Evolutionary conservation across 108 stramenopile species (phyloP).

Genomic region (Discostella pseudostelligera): DNA sequence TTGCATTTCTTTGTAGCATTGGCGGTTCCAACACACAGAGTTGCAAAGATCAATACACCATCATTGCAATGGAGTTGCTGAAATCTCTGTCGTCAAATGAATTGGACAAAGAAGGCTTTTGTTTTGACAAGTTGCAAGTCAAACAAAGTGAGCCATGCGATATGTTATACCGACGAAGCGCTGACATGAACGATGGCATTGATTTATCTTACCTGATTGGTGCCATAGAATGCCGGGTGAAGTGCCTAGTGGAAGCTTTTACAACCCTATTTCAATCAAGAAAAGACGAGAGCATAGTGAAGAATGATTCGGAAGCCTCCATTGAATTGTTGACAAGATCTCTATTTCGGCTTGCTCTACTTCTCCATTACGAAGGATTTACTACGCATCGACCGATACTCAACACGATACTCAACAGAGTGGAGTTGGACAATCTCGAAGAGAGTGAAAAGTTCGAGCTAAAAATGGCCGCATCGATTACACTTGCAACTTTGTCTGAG

Average conservation of each 20-base stretch:
- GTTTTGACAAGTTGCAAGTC: background rate
- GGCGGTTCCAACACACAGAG: background rate
- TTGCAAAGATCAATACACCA: conserved; percentile 5
- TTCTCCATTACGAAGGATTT: conserved; percentile 26
- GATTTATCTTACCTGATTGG: conserved; percentile 10
- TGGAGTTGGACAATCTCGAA: background rate
- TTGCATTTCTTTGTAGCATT: conserved; percentile 14
- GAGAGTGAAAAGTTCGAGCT: conserved; percentile 5
- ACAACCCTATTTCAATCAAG: conserved; percentile 13
- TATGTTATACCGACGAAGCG: background rate
- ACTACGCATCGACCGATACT: too few species aligned
- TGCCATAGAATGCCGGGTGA: conserved; percentile 18
- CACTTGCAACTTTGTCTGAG: conserved; percentile 67
- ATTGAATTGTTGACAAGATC: conserved; percentile 20
- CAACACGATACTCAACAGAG: too few species aligned
- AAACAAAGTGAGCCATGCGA: background rate
- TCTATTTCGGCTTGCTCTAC: conserved; percentile 33
- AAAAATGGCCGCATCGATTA: conserved; percentile 44
- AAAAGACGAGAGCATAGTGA: background rate
- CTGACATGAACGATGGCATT: background rate
- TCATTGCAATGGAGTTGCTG: conserved; percentile 37
- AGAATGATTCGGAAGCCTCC: background rate
- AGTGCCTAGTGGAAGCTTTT: conserved; percentile 8
- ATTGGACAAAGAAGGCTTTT: conserved; percentile 45
- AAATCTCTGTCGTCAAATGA: conserved; percentile 41